Percentiles rank a stretch among this genome's conserved stretches.
Conservation (phyloP, 352 stramenopile species). For the Phytophthora lateralis region DNA sequence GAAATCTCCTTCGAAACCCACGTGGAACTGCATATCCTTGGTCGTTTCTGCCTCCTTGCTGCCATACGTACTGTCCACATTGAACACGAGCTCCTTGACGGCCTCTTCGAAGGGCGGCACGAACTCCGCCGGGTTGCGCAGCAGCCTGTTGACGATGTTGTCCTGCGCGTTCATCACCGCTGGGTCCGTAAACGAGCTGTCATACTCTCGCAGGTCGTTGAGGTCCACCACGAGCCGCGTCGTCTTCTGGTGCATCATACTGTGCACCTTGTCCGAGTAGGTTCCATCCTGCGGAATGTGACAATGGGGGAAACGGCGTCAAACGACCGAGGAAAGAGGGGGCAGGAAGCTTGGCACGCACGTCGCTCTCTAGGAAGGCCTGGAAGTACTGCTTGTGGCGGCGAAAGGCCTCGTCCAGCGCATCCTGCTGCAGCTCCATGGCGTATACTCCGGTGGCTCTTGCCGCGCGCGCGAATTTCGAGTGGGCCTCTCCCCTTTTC, state of each 20-base stretch:
- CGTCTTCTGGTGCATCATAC: conserved; percentile 81
- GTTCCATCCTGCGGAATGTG: conserved; percentile 58
- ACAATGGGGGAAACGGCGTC: not conserved
- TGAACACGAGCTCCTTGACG: conserved; percentile 83
- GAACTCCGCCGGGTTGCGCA: conserved; percentile 86
- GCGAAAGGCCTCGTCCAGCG: conserved; percentile 84
- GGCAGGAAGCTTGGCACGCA: conserved; percentile 26
- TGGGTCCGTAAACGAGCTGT: conserved; percentile 79
- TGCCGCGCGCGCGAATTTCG: conserved; percentile 35
- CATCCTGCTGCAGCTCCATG: conserved; percentile 87
- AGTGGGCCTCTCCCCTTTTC: conserved; percentile 24
- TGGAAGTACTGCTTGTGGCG: conserved; percentile 91
- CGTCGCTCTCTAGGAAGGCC: conserved; percentile 80
- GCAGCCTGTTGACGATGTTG: conserved; percentile 73
- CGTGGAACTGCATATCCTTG: conserved; percentile 85
- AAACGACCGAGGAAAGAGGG: not conserved
- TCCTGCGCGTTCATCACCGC: conserved; percentile 53
- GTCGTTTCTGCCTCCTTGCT: conserved; percentile 72
- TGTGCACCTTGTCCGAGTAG: conserved; percentile 80
- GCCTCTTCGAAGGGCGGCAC: conserved; percentile 85
- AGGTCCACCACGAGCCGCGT: conserved; percentile 87
- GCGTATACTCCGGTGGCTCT: conserved; percentile 14
- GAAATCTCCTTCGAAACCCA: conserved; percentile 94
- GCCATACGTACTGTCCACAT: conserved; percentile 80
- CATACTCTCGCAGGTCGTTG: conserved; percentile 91